A percentile compares a stretch with the other conserved stretches of the same genome.
phyloP scores from a whole-genome alignment of 371 early-diverging fungal species.

The Synchytrium microbalum region DNA sequence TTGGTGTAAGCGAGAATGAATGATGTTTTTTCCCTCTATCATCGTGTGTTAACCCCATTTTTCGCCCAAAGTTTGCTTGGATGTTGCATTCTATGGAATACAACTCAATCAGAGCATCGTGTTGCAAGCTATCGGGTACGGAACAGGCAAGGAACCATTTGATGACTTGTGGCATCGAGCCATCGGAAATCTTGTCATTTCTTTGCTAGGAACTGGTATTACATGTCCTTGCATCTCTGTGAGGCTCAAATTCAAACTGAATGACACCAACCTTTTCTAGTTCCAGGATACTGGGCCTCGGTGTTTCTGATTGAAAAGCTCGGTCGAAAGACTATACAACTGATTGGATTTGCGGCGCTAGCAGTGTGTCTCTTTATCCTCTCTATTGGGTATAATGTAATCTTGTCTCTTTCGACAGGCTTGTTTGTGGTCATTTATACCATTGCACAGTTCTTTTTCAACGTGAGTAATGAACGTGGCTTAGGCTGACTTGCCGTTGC shows the following conservation, averaged over 20 bases:
- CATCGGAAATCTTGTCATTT: constrained; percentile 75
- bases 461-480: too few relatives aligned
- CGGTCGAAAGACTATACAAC: constrained; percentile 77
- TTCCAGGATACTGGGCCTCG: constrained; percentile 83
- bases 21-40: too few relatives aligned
- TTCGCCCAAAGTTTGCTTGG: too few relatives aligned
- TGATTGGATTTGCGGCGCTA: constrained; percentile 65
- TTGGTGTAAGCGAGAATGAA: too few relatives aligned
- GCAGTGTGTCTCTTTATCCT: constrained; percentile 67
- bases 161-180: constrained; percentile 33
- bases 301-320: constrained; percentile 67
- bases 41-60: too few relatives aligned
- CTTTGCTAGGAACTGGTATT: too few relatives aligned
- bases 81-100: constrained; percentile 57
- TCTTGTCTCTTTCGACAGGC: constrained; percentile 14
- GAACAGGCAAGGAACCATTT: constrained; percentile 28
- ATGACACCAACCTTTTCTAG: constrained; percentile 54
- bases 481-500: too few relatives aligned
- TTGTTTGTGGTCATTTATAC: constrained; percentile 21
- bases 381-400: constrained; percentile 50
- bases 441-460: constrained; percentile 63
- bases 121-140: constrained; percentile 45
- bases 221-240: too few relatives aligned
- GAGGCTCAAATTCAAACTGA: too few relatives aligned
- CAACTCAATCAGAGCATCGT: not conserved